phyloP scores from a whole-genome alignment of 495 filamentous ascomycete species.

The Jackrogersella multiformis region DNA sequence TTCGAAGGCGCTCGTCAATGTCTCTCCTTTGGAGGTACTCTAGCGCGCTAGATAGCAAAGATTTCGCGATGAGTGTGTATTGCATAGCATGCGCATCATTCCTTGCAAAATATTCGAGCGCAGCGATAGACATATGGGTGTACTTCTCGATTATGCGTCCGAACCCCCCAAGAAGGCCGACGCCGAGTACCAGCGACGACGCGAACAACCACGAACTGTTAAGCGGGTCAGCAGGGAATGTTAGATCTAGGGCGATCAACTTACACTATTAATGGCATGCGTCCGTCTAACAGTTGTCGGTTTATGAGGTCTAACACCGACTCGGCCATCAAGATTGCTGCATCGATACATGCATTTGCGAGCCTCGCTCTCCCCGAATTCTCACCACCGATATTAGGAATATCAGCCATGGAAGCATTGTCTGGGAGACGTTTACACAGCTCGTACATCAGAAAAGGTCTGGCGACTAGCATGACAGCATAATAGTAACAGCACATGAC shows the following conservation, averaged over 20 bases:
- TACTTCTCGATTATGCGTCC: slow-evolving; percentile 58
- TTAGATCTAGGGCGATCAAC: slow-evolving; percentile 13
- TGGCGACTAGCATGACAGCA: slow-evolving; percentile 56
- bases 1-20: slow-evolving; percentile 48
- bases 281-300: slow-evolving; percentile 43
- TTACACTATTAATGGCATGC: slow-evolving; percentile 56
- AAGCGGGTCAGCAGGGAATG: background rate
- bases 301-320: slow-evolving; percentile 48
- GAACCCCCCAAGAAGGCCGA: slow-evolving; percentile 55
- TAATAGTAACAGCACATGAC: slow-evolving; percentile 57
- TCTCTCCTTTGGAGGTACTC: slow-evolving; percentile 53
- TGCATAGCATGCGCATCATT: slow-evolving; percentile 55
- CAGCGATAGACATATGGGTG: slow-evolving; percentile 49
- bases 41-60: slow-evolving; percentile 51
- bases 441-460: slow-evolving; percentile 60
- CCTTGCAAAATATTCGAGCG: slow-evolving; percentile 54
- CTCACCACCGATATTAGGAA: slow-evolving; percentile 7
- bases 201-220: slow-evolving; percentile 58
- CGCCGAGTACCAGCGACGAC: slow-evolving; percentile 56
- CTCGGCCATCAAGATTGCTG: slow-evolving; percentile 57
- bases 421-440: slow-evolving; percentile 52
- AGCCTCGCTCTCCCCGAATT: slow-evolving; percentile 50
- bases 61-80: slow-evolving; percentile 58
- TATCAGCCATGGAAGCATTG: slow-evolving; percentile 4
- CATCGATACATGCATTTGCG: slow-evolving; percentile 59